phyloP scores from a whole-genome alignment of 169 alveolate species.

The Plasmodium gallinaceum region DNA sequence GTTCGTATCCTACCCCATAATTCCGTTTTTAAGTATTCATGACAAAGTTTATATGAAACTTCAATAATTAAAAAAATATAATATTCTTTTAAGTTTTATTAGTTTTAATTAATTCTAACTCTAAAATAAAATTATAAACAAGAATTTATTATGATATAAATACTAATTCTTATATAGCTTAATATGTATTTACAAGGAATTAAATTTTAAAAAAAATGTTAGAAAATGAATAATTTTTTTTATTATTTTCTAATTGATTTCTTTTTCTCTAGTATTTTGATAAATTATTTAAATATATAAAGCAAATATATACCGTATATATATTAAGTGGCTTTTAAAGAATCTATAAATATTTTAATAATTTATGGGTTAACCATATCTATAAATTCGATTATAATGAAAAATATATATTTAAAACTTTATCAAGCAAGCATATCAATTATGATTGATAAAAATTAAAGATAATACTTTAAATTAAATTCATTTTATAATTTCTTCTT shows the following conservation, averaged over 20 bases:
- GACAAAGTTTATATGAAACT: conserved; percentile 1
- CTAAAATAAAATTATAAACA: conserved; percentile 9
- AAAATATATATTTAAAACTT: background rate
- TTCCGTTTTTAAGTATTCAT: conserved; percentile 26
- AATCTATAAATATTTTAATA: background rate
- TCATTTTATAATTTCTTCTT: conserved; percentile 3
- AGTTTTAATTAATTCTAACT: too few relatives aligned
- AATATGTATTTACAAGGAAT: background rate
- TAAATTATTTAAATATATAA: background rate
- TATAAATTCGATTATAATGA: too few relatives aligned
- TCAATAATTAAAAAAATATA: background rate
- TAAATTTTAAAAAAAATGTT: conserved; percentile 9
- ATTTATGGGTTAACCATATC: too few relatives aligned
- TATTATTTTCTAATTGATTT: background rate
- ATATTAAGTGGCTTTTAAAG: background rate
- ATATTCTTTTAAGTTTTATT: too few relatives aligned
- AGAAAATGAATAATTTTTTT: conserved; percentile 13
- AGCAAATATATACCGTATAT: too few relatives aligned
- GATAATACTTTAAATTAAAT: conserved; percentile 13
- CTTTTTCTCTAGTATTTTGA: background rate
- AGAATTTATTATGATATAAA: background rate
- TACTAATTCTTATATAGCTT: background rate
- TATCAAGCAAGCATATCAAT: conserved; percentile 10
- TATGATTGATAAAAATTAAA: conserved; percentile 2
- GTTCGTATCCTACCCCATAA: conserved; percentile 29